Conservation (phyloP, 2,329 filamentous ascomycete genomes). For the Fusarium oligoseptatum region DNA sequence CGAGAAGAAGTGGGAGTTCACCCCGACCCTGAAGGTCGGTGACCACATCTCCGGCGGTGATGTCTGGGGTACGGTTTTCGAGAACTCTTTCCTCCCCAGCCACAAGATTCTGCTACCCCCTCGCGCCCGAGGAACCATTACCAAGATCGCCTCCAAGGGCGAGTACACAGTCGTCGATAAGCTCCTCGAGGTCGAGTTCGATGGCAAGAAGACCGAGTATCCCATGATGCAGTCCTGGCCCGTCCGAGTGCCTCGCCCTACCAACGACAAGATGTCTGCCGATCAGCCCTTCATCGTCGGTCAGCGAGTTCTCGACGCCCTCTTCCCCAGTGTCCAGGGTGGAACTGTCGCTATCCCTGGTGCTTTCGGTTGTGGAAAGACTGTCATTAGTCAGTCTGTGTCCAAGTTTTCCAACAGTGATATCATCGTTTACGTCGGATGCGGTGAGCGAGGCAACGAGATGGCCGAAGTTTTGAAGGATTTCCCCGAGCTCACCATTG, state of each 20-base stretch:
- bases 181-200: conserved; percentile 95
- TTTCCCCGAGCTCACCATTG: conserved; percentile 97
- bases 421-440: conserved; percentile 96
- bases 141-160: conserved; percentile 88
- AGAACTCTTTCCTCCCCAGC: conserved; percentile 94
- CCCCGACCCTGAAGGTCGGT: conserved; percentile 89
- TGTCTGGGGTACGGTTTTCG: conserved; percentile 93
- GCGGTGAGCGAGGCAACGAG: conserved; percentile 95
- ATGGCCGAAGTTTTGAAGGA: conserved; percentile 99
- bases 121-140: conserved; percentile 91
- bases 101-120: conserved; percentile 96
- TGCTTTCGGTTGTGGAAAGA: conserved; percentile 99
- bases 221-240: conserved; percentile 99
- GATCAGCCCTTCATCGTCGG: conserved; percentile 95
- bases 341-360: conserved; percentile 98
- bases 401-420: conserved; percentile 99
- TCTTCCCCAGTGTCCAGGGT: conserved; percentile 96
- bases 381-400: conserved; percentile 97
- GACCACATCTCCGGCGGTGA: conserved; percentile 98
- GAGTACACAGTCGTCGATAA: conserved; percentile 95
- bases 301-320: conserved; percentile 93
- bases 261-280: conserved; percentile 91
- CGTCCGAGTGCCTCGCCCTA: conserved; percentile 93
- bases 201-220: conserved; percentile 93
- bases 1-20: conserved; percentile 96